Evolutionary conservation across 768 basidiomycete species (phyloP).

Genomic region (Tylopilus sp.): DNA sequence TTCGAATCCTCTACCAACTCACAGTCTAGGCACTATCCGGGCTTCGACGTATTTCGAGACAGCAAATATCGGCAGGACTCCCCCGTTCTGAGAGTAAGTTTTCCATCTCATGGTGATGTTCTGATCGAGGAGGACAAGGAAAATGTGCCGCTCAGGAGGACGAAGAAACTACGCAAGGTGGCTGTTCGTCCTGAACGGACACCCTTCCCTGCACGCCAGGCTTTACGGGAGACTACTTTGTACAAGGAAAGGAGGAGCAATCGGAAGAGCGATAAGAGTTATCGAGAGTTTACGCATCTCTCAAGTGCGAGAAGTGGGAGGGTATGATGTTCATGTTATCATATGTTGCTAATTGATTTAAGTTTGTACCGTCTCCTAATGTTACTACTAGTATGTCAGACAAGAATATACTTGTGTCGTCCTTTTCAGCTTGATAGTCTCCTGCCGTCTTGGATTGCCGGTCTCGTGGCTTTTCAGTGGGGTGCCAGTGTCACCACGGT

Average conservation of each 20-base stretch:
- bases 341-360: conserved; percentile 30
- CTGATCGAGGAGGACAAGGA: conserved; percentile 50
- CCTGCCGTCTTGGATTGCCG: background rate
- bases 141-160: conserved; percentile 51
- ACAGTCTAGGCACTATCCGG: conserved; percentile 64
- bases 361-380: conserved; percentile 32
- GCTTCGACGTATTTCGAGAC: conserved; percentile 58
- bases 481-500: too few species aligned
- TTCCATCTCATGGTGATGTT: conserved; percentile 1
- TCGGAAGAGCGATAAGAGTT: background rate
- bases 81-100: background rate
- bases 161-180: conserved; percentile 23
- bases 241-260: background rate
- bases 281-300: too few species aligned
- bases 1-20: conserved; percentile 42
- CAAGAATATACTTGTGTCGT: conserved; percentile 1
- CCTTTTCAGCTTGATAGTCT: too few species aligned
- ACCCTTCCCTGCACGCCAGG: conserved; percentile 12
- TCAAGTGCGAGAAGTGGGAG: background rate
- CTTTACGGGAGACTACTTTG: conserved; percentile 15
- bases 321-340: conserved; percentile 28
- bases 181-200: conserved; percentile 10
- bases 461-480: too few species aligned
- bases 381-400: conserved; percentile 23
- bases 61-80: conserved; percentile 13